Base-by-base conservation (phyloP, 768 basidiomycete species). In the Mrakia frigida region DNA sequence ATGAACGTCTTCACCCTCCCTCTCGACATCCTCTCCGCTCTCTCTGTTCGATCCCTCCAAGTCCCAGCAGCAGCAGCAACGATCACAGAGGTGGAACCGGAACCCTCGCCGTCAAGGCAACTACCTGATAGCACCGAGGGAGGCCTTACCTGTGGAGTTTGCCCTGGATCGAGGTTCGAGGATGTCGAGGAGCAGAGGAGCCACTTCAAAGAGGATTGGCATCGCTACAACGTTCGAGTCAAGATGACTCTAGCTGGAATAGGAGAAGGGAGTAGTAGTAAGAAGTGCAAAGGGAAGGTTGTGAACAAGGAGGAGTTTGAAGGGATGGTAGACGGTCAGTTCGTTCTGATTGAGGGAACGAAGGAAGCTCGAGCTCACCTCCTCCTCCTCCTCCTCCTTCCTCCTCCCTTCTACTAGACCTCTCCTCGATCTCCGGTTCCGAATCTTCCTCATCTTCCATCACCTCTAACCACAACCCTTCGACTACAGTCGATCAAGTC, bases 141-240 rank as follows among this genome's bases (percentile, higher is more conserved):
- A 70, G 56, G 77, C 7, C 75, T 82, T n/a, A 77, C 75, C 60
- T 85, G 81, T 75, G 81, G 82, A 59, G 80, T 82, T 35, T 82
- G 82, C 75, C 80, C 80, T 3, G 91, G 89, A 6, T 86, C 87
- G 3, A 80, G 84, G 0, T 98, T 98, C 79, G 79, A 85, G 18
- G 89, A 90, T 75, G 87, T 98, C 9, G 89, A 91, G 46, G 91
- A 91, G 76, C 94, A 98, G 80, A 87, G 94, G 70, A 82, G 85
- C 1, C 96, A 98, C 83, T 97, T 92, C 82, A 89, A 90, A 79
- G 92, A 92, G 14, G 96, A 99, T 83, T 98, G 96, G 97, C 96
- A 99, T 86, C 88, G 94, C 76, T 98, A 96, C 85, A 98, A 98
- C 82, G 92, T 94, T 79, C 97, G 96, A 84, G 87, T 88, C 67